Percentiles rank a stretch among this genome's conserved stretches.
Conservation (phyloP, 768 basidiomycete species). For the Chlorophyllum brunneum region DNA sequence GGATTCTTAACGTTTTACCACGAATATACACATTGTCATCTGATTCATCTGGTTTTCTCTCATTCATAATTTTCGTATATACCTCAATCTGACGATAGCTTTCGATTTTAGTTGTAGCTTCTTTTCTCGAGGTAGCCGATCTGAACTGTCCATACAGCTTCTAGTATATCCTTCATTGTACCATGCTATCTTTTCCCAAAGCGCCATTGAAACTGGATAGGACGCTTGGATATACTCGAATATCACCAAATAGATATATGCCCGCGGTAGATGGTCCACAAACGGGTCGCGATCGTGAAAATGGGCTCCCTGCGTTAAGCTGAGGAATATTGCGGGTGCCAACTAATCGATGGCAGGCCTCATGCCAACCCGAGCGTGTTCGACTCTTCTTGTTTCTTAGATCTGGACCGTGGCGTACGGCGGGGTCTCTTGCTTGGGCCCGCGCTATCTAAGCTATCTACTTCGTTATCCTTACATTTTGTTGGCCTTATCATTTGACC, state of each 20-base stretch:
- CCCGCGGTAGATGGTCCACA: no score
- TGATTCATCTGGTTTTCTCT: neutral
- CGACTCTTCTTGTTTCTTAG: no score
- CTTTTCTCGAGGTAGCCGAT: neutral
- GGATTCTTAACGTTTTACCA: neutral
- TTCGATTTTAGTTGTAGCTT: neutral
- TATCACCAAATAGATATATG: neutral
- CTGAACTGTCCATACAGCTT: constrained; percentile 5
- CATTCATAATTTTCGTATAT: neutral
- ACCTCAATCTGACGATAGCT: neutral
- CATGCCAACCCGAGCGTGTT: no score
- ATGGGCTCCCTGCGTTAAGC: no score
- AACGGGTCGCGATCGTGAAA: no score
- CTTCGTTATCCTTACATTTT: no score
- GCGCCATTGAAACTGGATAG: neutral
- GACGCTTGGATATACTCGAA: neutral
- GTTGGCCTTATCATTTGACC: no score
- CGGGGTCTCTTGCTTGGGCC: no score
- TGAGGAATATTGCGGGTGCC: no score
- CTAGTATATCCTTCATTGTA: constrained; percentile 3
- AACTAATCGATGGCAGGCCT: no score
- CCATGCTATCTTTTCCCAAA: neutral
- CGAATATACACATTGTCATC: neutral
- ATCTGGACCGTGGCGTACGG: no score
- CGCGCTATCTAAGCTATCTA: no score